phyloP scores from a whole-genome alignment of 2,329 filamentous ascomycete species.

The Cercospora sojina region DNA sequence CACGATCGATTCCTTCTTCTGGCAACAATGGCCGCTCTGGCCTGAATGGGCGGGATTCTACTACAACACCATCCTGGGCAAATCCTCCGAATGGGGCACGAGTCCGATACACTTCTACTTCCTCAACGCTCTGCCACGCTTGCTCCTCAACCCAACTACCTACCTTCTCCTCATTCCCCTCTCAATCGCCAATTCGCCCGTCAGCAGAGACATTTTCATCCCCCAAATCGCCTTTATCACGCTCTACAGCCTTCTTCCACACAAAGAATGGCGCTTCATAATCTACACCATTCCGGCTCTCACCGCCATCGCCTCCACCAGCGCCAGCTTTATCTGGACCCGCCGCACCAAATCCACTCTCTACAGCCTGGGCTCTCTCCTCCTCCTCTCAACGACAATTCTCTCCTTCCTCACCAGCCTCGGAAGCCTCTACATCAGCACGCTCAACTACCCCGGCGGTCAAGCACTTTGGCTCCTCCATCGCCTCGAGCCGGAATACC shows the following conservation, averaged over 20 bases:
- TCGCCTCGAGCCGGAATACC: constrained; percentile 20
- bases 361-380: constrained; percentile 56
- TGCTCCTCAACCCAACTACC: constrained; percentile 76
- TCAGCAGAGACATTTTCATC: constrained; percentile 55
- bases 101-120: constrained; percentile 88
- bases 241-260: constrained; percentile 83
- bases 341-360: constrained; percentile 62
- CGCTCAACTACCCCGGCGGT: constrained; percentile 91
- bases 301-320: constrained; percentile 72
- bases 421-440: constrained; percentile 72
- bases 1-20: constrained; percentile 86
- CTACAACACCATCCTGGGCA: constrained; percentile 84
- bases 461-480: constrained; percentile 62
- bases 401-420: constrained; percentile 61
- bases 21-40: constrained; percentile 76
- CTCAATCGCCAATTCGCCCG: constrained; percentile 51
- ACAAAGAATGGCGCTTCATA: constrained; percentile 96
- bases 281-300: constrained; percentile 81
- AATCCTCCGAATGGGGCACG: constrained; percentile 83
- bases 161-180: constrained; percentile 54
- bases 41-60: constrained; percentile 86
- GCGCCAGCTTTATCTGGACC: constrained; percentile 63
- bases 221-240: constrained; percentile 71
- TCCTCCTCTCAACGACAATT: constrained; percentile 60
- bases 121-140: constrained; percentile 72